Evolutionary conservation across 164 flowering plant genomes (phyloP).

Genomic region (Nymphaea thermarum): DNA sequence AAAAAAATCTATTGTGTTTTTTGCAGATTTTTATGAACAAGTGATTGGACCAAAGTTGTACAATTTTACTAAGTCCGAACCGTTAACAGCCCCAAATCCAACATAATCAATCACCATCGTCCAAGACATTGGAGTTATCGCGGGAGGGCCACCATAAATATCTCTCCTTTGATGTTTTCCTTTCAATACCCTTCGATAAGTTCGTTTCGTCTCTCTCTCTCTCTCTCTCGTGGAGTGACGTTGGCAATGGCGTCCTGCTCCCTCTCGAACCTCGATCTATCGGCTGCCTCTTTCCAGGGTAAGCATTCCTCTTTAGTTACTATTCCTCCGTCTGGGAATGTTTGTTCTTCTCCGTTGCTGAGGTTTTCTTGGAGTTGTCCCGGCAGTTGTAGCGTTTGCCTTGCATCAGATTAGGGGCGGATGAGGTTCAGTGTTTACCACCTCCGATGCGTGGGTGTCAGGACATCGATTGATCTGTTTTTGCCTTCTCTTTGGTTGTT

Average conservation of each 20-base stretch:
- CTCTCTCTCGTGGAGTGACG: too few relatives aligned
- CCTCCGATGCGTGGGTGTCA: too few relatives aligned
- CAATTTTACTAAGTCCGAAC: too few relatives aligned
- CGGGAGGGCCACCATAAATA: too few relatives aligned
- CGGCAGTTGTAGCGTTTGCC: background rate
- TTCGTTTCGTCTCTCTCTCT: background rate
- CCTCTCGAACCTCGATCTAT: background rate
- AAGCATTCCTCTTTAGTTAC: background rate
- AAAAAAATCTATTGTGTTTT: too few relatives aligned
- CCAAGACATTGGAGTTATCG: too few relatives aligned
- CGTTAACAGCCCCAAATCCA: too few relatives aligned
- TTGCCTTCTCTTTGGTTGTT: background rate
- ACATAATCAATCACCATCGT: too few relatives aligned
- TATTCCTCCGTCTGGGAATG: background rate
- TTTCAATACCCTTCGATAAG: too few relatives aligned
- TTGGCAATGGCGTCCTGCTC: background rate
- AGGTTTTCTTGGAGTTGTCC: background rate
- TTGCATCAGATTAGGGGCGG: background rate
- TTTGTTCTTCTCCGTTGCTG: background rate
- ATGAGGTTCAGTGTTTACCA: background rate
- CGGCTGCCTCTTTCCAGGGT: background rate
- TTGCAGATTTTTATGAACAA: too few relatives aligned
- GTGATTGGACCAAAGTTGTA: too few relatives aligned
- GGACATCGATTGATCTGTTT: background rate
- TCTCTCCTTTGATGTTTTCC: too few relatives aligned